A percentile compares a stretch with the other conserved stretches of the same genome.
phyloP scores from a whole-genome alignment of 768 basidiomycete genomes.

The Lanmaoa pseudosensibilis region DNA sequence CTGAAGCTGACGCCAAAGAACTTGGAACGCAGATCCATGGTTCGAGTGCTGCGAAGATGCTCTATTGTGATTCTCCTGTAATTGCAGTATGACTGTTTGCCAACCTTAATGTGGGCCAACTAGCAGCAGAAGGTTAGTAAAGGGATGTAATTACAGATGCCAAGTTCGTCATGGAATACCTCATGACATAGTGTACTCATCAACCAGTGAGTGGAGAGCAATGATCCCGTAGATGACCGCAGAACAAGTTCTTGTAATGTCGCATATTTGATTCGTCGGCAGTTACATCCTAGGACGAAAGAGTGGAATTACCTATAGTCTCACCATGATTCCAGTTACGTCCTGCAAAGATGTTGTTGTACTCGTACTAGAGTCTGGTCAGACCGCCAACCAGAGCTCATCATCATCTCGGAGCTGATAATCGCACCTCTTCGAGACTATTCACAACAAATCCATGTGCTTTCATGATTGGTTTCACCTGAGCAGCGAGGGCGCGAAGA shows the following conservation, averaged over 20 bases:
- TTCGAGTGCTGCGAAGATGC: conserved; percentile 63
- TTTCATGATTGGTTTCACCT: conserved; percentile 84
- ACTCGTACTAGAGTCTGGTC: conserved; percentile 58
- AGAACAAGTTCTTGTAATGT: conserved; percentile 65
- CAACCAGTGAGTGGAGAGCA: conserved; percentile 63
- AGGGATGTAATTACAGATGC: neutral
- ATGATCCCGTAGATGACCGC: conserved; percentile 57
- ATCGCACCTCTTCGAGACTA: conserved; percentile 73
- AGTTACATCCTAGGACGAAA: neutral
- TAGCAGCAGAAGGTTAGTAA: conserved; percentile 29
- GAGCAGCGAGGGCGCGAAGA: conserved; percentile 76
- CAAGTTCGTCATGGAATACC: conserved; percentile 40
- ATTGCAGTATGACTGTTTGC: conserved; percentile 1
- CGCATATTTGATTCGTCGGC: neutral
- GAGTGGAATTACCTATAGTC: conserved; percentile 55
- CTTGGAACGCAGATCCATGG: conserved; percentile 75
- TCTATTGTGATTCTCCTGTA: neutral
- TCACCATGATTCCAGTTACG: conserved; percentile 87
- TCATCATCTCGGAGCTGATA: neutral
- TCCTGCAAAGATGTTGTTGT: conserved; percentile 75
- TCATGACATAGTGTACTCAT: conserved; percentile 84
- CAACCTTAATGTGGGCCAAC: conserved; percentile 82
- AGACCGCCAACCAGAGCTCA: neutral
- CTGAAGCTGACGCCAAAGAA: conserved; percentile 65
- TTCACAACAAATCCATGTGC: conserved; percentile 72